These are phyloP conservation scores for Colletotrichum eremochloae DNA, from an alignment of 2,329 filamentous ascomycete genomes.

Conservation along the genomic window DNA sequence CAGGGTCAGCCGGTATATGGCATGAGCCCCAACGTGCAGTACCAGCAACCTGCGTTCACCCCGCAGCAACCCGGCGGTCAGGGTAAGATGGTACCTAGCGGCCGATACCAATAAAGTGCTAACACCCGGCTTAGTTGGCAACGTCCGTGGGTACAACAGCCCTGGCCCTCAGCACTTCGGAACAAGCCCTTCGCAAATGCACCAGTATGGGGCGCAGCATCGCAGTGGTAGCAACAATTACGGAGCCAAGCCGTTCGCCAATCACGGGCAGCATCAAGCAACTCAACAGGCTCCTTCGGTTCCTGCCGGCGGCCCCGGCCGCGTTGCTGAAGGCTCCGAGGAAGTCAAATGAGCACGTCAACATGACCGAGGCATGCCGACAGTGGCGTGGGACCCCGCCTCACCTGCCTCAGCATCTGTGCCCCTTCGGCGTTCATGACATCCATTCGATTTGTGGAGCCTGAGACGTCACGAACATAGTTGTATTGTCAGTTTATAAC, in stretches of 20 bases:
- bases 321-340: constrained; percentile 56
- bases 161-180: constrained; percentile 73
- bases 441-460: constrained; percentile 1
- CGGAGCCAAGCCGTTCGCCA: constrained; percentile 63
- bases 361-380: constrained; percentile 30
- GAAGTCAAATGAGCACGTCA: constrained; percentile 58
- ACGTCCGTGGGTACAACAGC: constrained; percentile 71
- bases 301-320: constrained; percentile 50
- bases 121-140: constrained; percentile 66
- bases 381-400: constrained; percentile 13
- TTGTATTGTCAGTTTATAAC: constrained; percentile 9
- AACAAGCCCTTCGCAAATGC: constrained; percentile 74
- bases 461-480: neutral
- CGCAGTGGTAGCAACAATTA: constrained; percentile 70
- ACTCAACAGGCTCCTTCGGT: constrained; percentile 57
- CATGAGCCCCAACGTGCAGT: constrained; percentile 81
- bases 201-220: constrained; percentile 72
- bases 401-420: constrained; percentile 5
- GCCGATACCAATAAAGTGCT: constrained; percentile 48
- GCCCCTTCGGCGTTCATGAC: constrained; percentile 16
- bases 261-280: constrained; percentile 50
- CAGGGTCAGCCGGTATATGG: constrained; percentile 85
- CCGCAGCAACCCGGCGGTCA: constrained; percentile 76
- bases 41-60: constrained; percentile 79
- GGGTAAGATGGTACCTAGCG: constrained; percentile 67